Conservation (phyloP, 2,329 filamentous ascomycete genomes). For the Coleophoma eucalyptorum region DNA sequence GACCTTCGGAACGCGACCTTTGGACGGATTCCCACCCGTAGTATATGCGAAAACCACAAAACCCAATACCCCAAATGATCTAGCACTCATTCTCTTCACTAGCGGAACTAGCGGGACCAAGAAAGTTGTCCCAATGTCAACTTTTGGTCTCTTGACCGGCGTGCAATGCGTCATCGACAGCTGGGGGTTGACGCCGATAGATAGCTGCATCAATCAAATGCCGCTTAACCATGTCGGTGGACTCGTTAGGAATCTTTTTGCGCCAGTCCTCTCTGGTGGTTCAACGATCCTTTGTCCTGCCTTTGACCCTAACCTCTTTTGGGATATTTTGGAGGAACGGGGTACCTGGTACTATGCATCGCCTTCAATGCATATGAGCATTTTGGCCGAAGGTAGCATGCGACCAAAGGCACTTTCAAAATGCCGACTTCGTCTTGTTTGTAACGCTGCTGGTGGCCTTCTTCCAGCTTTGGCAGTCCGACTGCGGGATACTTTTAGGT, state of each 20-base stretch:
- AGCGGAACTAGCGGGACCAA: constrained; percentile 56
- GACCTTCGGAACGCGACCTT: constrained; percentile 28
- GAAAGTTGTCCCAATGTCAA: constrained; percentile 51
- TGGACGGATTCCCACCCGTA: constrained; percentile 5
- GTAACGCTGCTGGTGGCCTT: constrained; percentile 51
- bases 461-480: constrained; percentile 45
- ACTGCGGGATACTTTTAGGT: constrained; percentile 46
- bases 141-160: constrained; percentile 46
- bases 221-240: constrained; percentile 53
- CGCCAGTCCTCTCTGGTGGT: constrained; percentile 49
- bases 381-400: constrained; percentile 40
- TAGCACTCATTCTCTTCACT: constrained; percentile 50
- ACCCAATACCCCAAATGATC: constrained; percentile 41
- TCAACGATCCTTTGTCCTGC: constrained; percentile 49
- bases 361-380: constrained; percentile 52
- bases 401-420: constrained; percentile 35
- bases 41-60: constrained; percentile 3
- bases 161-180: constrained; percentile 49
- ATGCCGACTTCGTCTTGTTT: constrained; percentile 46
- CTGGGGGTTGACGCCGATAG: constrained; percentile 42
- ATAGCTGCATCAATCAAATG: constrained; percentile 57
- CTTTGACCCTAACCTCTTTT: constrained; percentile 52
- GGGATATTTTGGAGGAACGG: constrained; percentile 45
- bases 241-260: constrained; percentile 50
- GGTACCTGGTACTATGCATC: constrained; percentile 57